These are phyloP conservation scores for Cryomyces minteri DNA, from an alignment of 495 filamentous ascomycete genomes.

Conservation along the genomic window DNA sequence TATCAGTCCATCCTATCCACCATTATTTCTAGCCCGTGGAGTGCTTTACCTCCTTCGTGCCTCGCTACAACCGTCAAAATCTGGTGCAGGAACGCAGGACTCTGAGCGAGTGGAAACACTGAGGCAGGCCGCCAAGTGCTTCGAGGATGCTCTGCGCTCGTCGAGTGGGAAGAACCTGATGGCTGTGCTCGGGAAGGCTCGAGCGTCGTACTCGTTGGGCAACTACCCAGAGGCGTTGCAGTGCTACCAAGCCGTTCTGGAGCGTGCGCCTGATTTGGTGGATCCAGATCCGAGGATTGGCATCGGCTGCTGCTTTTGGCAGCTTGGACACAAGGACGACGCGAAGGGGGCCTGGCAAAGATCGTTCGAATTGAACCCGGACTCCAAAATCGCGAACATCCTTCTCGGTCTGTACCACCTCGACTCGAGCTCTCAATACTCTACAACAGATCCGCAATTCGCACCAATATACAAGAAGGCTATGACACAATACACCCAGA, in stretches of 20 bases:
- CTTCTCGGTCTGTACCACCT: conserved; percentile 80
- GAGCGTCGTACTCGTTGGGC: conserved; percentile 66
- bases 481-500: conserved; percentile 84
- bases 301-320: conserved; percentile 91
- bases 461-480: conserved; percentile 71
- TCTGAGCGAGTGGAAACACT: conserved; percentile 64
- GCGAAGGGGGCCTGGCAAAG: conserved; percentile 82
- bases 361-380: conserved; percentile 65
- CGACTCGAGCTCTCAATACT: conserved; percentile 57
- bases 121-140: conserved; percentile 69
- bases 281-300: conserved; percentile 93
- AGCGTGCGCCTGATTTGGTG: conserved; percentile 68
- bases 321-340: conserved; percentile 81
- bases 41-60: conserved; percentile 76
- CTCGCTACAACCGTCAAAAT: conserved; percentile 59
- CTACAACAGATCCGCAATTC: conserved; percentile 63
- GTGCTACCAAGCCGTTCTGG: conserved; percentile 68
- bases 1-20: conserved; percentile 80
- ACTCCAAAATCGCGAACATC: conserved; percentile 81
- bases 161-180: conserved; percentile 77
- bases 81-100: conserved; percentile 41
- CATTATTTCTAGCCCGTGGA: conserved; percentile 78
- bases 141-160: conserved; percentile 75
- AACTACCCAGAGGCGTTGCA: conserved; percentile 67
- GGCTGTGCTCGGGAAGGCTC: conserved; percentile 71